Conservation (phyloP, 495 filamentous ascomycete species). For the Cudoniella acicularis region DNA sequence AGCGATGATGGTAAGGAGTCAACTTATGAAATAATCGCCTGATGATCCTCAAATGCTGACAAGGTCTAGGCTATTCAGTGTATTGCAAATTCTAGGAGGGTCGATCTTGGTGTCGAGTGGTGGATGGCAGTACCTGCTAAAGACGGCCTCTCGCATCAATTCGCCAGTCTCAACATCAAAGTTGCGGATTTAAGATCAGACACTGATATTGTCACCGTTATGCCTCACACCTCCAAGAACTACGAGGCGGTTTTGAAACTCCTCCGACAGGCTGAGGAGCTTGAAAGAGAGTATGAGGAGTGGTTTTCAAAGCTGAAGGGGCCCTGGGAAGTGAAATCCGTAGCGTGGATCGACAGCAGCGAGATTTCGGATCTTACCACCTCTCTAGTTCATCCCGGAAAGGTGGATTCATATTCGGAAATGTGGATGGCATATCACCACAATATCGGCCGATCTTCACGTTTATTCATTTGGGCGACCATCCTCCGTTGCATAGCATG, state of each 20-base stretch:
- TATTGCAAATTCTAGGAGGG: conserved; percentile 38
- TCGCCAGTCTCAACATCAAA: conserved; percentile 41
- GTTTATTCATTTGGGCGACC: conserved; percentile 39
- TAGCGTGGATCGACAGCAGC: conserved; percentile 39
- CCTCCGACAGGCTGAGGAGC: conserved; percentile 35
- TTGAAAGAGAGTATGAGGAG: conserved; percentile 37
- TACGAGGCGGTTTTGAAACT: conserved; percentile 35
- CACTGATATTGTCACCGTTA: conserved; percentile 34
- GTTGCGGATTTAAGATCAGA: conserved; percentile 43
- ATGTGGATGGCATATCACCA: conserved; percentile 44
- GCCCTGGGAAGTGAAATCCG: conserved; percentile 37
- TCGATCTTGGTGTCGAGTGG: conserved; percentile 41
- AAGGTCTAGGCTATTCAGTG: conserved; percentile 37
- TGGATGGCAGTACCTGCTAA: conserved; percentile 42
- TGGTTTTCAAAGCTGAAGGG: conserved; percentile 41
- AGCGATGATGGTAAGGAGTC: conserved; percentile 42
- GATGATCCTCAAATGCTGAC: conserved; percentile 12
- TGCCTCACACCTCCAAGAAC: conserved; percentile 31
- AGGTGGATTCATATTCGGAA: conserved; percentile 47
- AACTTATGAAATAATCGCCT: neutral
- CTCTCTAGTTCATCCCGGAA: conserved; percentile 45
- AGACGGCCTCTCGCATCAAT: conserved; percentile 34
- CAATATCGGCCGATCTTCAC: conserved; percentile 40
- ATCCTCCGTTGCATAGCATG: conserved; percentile 48
- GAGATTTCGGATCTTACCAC: conserved; percentile 29